Base-by-base conservation (phyloP, 1,284 basidiomycete genomes). In the Gomphus bonarii region DNA sequence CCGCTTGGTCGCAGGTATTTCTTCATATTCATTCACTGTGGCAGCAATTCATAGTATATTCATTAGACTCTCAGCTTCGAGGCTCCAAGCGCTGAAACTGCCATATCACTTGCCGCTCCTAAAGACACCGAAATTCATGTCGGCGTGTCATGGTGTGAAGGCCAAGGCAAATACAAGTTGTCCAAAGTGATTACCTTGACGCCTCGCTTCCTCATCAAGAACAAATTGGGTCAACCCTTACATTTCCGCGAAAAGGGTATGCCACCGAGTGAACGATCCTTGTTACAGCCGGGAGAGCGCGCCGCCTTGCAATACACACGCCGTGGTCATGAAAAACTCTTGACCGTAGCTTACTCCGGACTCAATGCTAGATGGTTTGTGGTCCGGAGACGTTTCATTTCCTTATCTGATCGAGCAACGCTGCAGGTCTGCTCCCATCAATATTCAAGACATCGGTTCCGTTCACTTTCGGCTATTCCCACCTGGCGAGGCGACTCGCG, bases 81-180 rank as follows among this genome's bases (percentile, higher is more conserved):
- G 66, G 92, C 95, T 2, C 86, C 95, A 28, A 81, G 88, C 1
- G 94, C 95, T 8, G 94, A 98, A 64, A 88, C 85, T 56, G 87
- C 89, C 61, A 77, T 99, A 54, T 80, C 86, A 47, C 80, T 95
- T 61, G 78, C 84, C 2, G 76, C 75, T 38, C 80, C 81, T 58
- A 87, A 79, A 64, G 73, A 81, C n/a, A 85, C 88, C 54, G 89
- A 95, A 68, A 80, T 88, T 60, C 91, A 95, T 65, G 72, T 93
- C 38, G 97, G 97, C 6, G 67, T 99, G 53, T 95, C 93, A 4
- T 97, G 97, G 79, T 80, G 83, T 20, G 95, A 97, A 68, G 95
- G 95, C 3, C 73, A 88, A 28, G 97, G 97, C 50, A 97, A 95
- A 77, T 99, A 98, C 72, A 97, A 98, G 69, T 74, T 99, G 50